These are phyloP conservation scores for Dactylella cylindrospora DNA, from an alignment of 2,329 filamentous ascomycete species.

Conservation along the genomic window DNA sequence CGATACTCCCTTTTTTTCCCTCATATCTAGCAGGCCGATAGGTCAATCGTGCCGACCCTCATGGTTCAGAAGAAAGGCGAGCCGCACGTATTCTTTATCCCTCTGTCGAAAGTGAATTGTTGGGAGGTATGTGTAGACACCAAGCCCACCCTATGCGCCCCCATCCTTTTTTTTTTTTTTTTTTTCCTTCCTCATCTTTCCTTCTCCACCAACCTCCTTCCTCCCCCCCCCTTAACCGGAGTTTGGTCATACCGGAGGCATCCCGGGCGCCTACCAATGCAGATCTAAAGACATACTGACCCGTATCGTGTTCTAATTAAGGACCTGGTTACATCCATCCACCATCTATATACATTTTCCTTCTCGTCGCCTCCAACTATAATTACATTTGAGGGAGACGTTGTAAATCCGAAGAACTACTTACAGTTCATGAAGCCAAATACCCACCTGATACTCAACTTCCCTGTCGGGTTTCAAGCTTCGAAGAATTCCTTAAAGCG, in stretches of 20 bases:
- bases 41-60: constrained; percentile 25
- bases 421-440: constrained; percentile 42
- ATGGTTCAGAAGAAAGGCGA: constrained; percentile 46
- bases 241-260: constrained; percentile 40
- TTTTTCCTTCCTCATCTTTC: too few species aligned
- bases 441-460: constrained; percentile 45
- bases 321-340: constrained; percentile 43
- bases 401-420: constrained; percentile 46
- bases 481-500: constrained; percentile 42
- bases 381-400: constrained; percentile 47
- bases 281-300: constrained; percentile 35
- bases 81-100: constrained; percentile 37
- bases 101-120: constrained; percentile 44
- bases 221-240: constrained; percentile 21
- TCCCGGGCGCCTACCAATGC: constrained; percentile 37
- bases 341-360: constrained; percentile 43
- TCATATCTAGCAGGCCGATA: constrained; percentile 20
- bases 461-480: constrained; percentile 41
- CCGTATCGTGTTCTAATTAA: constrained; percentile 23
- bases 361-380: constrained; percentile 45
- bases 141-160: constrained; percentile 8
- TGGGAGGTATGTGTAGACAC: constrained; percentile 43
- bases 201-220: background rate
- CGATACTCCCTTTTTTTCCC: constrained; percentile 8
- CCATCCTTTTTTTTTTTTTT: too few species aligned